A percentile compares a stretch with the other conserved stretches of the same genome.
phyloP scores from a whole-genome alignment of 441 rosid species.

The Pelargonium cotyledonis region DNA sequence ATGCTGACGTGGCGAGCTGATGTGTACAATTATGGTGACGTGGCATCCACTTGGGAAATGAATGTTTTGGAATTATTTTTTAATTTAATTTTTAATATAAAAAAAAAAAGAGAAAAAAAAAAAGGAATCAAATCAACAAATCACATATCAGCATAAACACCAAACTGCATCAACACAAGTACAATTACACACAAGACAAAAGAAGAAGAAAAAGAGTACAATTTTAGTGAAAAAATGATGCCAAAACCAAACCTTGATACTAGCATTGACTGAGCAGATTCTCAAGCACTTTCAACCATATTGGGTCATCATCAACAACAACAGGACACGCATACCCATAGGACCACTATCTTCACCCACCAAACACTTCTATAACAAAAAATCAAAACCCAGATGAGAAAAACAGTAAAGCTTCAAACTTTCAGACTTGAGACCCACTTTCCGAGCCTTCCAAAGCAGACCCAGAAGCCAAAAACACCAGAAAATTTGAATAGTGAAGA shows the following conservation, averaged over 20 bases:
- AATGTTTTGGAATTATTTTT: no score
- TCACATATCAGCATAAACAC: no score
- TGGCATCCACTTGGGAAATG: no score
- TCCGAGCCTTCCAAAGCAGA: slow-evolving; percentile 19
- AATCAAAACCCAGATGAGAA: slow-evolving; percentile 16
- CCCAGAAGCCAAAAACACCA: slow-evolving; percentile 23
- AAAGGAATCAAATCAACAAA: no score
- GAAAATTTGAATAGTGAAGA: slow-evolving; percentile 9
- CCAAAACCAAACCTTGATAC: slow-evolving; percentile 52
- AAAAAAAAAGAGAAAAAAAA: no score
- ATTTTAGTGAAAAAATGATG: background rate
- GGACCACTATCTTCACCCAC: slow-evolving; percentile 43
- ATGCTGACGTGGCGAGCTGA: no score
- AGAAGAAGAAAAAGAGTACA: background rate
- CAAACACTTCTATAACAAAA: slow-evolving; percentile 14
- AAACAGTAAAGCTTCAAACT: slow-evolving; percentile 9
- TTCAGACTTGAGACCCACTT: background rate
- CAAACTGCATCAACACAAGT: background rate
- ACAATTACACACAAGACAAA: background rate
- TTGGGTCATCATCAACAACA: slow-evolving; percentile 91
- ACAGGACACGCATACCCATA: slow-evolving; percentile 69
- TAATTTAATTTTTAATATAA: no score
- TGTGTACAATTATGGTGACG: no score
- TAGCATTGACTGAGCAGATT: slow-evolving; percentile 69
- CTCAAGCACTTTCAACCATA: slow-evolving; percentile 66